phyloP scores from a whole-genome alignment of 441 rosid genomes.

The Jatropha podagrica region DNA sequence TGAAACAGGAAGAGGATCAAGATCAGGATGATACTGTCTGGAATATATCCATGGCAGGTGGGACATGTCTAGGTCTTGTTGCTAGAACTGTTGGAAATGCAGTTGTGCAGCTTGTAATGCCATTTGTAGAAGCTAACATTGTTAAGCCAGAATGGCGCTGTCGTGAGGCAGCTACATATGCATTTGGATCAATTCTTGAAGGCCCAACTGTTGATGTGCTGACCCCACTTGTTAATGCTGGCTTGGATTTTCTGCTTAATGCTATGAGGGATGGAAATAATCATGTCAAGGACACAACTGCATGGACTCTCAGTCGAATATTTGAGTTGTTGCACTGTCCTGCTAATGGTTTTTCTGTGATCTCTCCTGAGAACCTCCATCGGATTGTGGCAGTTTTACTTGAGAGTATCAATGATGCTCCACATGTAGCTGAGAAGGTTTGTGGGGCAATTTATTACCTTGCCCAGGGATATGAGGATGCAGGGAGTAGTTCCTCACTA shows the following conservation, averaged over 20 bases:
- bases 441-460: slow-evolving; percentile 96
- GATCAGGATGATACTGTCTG: slow-evolving; percentile 87
- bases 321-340: slow-evolving; percentile 91
- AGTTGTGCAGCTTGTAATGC: slow-evolving; percentile 87
- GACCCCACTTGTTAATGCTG: slow-evolving; percentile 73
- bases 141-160: slow-evolving; percentile 71
- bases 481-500: slow-evolving; percentile 60
- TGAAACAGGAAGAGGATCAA: slow-evolving; percentile 93
- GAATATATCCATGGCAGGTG: slow-evolving; percentile 97
- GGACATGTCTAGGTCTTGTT: slow-evolving; percentile 94
- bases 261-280: slow-evolving; percentile 83
- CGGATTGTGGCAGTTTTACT: slow-evolving; percentile 59
- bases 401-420: slow-evolving; percentile 81
- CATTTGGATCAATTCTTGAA: slow-evolving; percentile 94
- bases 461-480: slow-evolving; percentile 89
- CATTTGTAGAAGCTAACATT: slow-evolving; percentile 82
- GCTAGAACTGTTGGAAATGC: slow-evolving; percentile 91
- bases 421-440: slow-evolving; percentile 91
- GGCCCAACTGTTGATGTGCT: slow-evolving; percentile 81
- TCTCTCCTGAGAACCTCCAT: slow-evolving; percentile 64
- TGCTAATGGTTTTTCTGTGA: slow-evolving; percentile 68
- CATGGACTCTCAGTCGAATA: slow-evolving; percentile 92
- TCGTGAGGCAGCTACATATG: slow-evolving; percentile 94
- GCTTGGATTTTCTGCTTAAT: slow-evolving; percentile 72
- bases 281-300: slow-evolving; percentile 95